A percentile compares a stretch with the other conserved stretches of the same genome.
Conservation (phyloP, 2,329 filamentous ascomycete genomes). For the Microdochium bolleyi region DNA sequence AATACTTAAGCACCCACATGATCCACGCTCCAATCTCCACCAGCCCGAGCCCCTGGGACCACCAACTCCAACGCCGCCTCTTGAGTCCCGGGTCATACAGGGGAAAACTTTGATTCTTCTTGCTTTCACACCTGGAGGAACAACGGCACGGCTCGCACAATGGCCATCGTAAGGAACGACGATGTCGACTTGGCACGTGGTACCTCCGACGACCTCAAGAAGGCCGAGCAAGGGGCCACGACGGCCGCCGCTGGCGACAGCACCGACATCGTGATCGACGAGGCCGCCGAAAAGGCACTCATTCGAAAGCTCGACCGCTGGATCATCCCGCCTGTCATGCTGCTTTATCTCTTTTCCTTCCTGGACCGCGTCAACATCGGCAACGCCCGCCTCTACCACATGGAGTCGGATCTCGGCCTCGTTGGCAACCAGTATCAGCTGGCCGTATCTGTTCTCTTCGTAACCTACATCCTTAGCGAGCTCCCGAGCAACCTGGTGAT, state of each 20-base stretch:
- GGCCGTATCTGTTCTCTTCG: neutral
- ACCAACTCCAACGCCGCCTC: neutral
- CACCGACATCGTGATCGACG: neutral
- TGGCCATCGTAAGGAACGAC: neutral
- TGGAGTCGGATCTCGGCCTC: neutral
- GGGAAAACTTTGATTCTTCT: too few species aligned
- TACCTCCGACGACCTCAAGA: neutral
- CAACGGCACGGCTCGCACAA: too few species aligned
- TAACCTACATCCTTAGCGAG: conserved; percentile 10
- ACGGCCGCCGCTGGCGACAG: neutral
- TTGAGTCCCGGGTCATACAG: too few species aligned
- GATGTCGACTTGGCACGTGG: neutral
- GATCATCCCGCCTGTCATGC: conserved; percentile 41
- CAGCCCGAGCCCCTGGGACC: neutral
- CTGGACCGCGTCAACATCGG: conserved; percentile 15
- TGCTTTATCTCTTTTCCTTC: conserved; percentile 51
- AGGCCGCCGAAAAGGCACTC: conserved; percentile 25
- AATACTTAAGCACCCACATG: neutral
- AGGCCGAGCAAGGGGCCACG: neutral
- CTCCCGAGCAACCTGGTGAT: conserved; percentile 30
- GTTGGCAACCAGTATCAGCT: neutral
- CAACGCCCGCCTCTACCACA: neutral
- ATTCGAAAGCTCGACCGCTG: conserved; percentile 40
- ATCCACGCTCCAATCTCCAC: neutral
- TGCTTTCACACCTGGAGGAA: too few species aligned